Evolutionary conservation across 2,329 filamentous ascomycete genomes (phyloP), one percentile per base, ranked within the genome.

Genomic region (Emericellopsis cladophorae): DNA sequence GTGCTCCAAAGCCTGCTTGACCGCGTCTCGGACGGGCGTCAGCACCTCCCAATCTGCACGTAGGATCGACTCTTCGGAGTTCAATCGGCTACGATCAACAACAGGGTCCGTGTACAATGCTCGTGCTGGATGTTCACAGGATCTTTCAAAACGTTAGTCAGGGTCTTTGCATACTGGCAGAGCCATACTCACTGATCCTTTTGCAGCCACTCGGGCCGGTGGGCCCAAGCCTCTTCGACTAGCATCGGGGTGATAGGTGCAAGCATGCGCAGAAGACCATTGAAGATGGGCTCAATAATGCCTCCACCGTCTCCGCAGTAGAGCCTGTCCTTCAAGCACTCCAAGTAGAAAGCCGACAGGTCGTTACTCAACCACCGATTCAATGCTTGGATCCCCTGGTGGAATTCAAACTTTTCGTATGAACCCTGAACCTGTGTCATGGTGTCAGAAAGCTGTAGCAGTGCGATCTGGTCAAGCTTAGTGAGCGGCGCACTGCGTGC

Each of bases 291-390:
- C 48, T 76, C 72, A 37, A 84, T 61, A 5, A 74, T 67, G 37
- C 83, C 81, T 12, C 74, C 70, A 12, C 75, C 74, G 45, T 80
- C 75, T 24, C 84, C 85, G 36, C 89, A 92, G 65, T 98, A 98
- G 1, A 96, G 68, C 4, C 86, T 73, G 53, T 98, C 92, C 60
- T 98, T 98, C 51, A 89, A 70, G 1, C 84, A 79, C 60, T 98
- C 92, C 43, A 98, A 77, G 58, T 96, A 98, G 59, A 95, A 94
- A 0, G 90, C 82, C 1, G 88, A 95, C 21, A 98, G 71, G 49
- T 95, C 85, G 21, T 72, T 78, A 42, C 79, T 78, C 44, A 94
- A 72, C 80, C 89, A 95, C 46, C 76, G 75, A 59, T 89, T 93
- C 47, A 96, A 70, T 4, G 72, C 62, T 44, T 70, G 76, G 6